Base-by-base conservation (phyloP, 805 yeast genomes). In the Zygoascus bituminiphila region DNA sequence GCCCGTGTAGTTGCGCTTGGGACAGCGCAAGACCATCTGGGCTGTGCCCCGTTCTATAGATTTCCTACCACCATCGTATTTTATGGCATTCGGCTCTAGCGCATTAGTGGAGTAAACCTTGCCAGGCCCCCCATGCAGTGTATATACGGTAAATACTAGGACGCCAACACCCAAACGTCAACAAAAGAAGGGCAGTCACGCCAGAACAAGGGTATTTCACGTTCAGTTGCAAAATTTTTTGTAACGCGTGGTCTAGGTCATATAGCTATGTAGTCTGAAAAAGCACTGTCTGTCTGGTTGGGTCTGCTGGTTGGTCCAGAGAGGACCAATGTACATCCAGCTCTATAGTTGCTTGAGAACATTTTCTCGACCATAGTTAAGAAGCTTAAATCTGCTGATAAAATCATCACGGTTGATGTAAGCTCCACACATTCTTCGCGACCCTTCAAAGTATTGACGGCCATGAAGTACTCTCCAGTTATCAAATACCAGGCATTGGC, bases 381-480 rank as follows among this genome's bases (percentile, higher is more conserved):
- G 61, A 39, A 78, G 60, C 51, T 72, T 70, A 31, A 71, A 55
- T 24, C 72, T 62, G 23, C 75, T 70, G 9, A 78, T 65, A 61
- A 78, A 82, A 59, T 82, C 88, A 58, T 82, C 88, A 48, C 83
- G 68, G 61, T 79, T 79, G 53, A 78, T 69, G 62, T 82, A 82
- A 1, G 85, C 86, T 10, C 88, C 88, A 61, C 88, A 82, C 75
- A 82, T 72, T 55, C 85, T 67, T 61, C 88, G 69, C 57, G 75
- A 74, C 2, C 88, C 88, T 1, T 81, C 75, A 51, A 81, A 80
- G 51, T 72, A 81, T 41, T 79, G 77, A 57, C 88, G 71, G 15
- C 83, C 79, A 61, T 82, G 88, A 62, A 82, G 70, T 19, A 79
- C 78, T 56, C 88, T 63, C 87, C 88, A 82, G 59, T 82, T 82